Conservation (phyloP, 1,284 basidiomycete species). For the Termitomyces sp. region DNA sequence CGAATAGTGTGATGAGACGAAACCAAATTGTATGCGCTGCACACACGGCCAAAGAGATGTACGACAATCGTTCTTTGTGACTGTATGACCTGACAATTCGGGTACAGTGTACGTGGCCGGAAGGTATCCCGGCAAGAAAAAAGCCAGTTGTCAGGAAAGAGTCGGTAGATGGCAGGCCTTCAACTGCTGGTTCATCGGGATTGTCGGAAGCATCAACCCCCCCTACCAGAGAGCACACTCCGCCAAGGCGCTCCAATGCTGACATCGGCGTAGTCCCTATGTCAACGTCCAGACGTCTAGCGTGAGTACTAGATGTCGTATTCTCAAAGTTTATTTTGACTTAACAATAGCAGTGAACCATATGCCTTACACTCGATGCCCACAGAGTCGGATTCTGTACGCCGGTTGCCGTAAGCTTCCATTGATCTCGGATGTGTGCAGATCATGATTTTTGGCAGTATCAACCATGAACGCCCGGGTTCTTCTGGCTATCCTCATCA, state of each 20-base stretch:
- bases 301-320: slow-evolving; percentile 31
- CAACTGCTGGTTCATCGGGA: slow-evolving; percentile 31
- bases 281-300: slow-evolving; percentile 43
- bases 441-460: slow-evolving; percentile 11
- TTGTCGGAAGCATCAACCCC: slow-evolving; percentile 39
- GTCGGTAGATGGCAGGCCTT: slow-evolving; percentile 20
- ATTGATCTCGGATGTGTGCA: slow-evolving; percentile 6
- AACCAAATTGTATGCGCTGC: slow-evolving; percentile 75
- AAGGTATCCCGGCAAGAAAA: slow-evolving; percentile 46
- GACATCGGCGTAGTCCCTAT: slow-evolving; percentile 50
- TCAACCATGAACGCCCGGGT: slow-evolving; percentile 27
- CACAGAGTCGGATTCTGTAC: slow-evolving; percentile 35
- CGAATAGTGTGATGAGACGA: slow-evolving; percentile 73
- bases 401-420: slow-evolving; percentile 45
- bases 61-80: slow-evolving; percentile 20
- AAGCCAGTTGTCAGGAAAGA: slow-evolving; percentile 21
- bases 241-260: slow-evolving; percentile 45
- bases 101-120: slow-evolving; percentile 76
- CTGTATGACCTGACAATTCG: slow-evolving; percentile 10
- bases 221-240: slow-evolving; percentile 56
- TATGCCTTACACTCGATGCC: slow-evolving; percentile 37
- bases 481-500: slow-evolving; percentile 31
- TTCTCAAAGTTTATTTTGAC: slow-evolving; percentile 12
- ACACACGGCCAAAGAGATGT: slow-evolving; percentile 76
- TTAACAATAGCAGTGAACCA: slow-evolving; percentile 26